A percentile compares a stretch with the other conserved stretches of the same genome.
Conservation (phyloP, 495 filamentous ascomycete species). For the Neurospora sp. region DNA sequence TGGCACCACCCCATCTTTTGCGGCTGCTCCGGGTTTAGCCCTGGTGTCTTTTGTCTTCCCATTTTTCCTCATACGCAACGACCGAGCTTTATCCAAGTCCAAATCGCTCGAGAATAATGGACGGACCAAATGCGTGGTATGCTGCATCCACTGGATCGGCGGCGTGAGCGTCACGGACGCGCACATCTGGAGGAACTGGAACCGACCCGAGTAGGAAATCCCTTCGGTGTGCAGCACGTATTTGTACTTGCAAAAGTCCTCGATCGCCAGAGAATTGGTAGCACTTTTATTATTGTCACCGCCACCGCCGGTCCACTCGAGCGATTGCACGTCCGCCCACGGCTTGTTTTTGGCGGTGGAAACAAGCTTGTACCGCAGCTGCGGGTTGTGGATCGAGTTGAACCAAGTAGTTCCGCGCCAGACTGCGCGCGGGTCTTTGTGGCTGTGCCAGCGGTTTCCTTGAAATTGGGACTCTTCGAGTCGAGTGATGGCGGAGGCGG, state of each 20-base stretch:
- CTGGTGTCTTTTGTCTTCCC: background rate
- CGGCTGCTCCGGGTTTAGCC: background rate
- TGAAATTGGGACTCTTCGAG: conserved; percentile 18
- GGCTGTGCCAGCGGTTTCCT: conserved; percentile 16
- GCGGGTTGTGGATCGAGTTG: conserved; percentile 32
- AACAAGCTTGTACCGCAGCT: conserved; percentile 36
- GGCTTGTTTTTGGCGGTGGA: conserved; percentile 18
- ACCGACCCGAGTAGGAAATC: conserved; percentile 46
- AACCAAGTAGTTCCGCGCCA: conserved; percentile 58
- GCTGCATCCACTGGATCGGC: conserved; percentile 40
- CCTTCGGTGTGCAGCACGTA: conserved; percentile 53
- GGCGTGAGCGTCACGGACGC: conserved; percentile 37
- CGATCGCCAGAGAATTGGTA: conserved; percentile 35
- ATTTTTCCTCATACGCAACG: background rate
- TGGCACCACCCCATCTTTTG: background rate
- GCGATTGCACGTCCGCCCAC: conserved; percentile 43
- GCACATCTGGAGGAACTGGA: conserved; percentile 45
- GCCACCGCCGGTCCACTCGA: conserved; percentile 22
- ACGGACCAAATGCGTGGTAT: conserved; percentile 36
- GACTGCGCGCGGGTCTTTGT: conserved; percentile 54
- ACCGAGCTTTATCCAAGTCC: background rate
- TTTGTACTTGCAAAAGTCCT: conserved; percentile 42
- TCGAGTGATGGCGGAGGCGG: conserved; percentile 33
- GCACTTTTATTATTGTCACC: conserved; percentile 25
- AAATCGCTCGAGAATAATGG: conserved; percentile 32